Conservation (phyloP, 306 rosid species). For the Ormosia emarginata region DNA sequence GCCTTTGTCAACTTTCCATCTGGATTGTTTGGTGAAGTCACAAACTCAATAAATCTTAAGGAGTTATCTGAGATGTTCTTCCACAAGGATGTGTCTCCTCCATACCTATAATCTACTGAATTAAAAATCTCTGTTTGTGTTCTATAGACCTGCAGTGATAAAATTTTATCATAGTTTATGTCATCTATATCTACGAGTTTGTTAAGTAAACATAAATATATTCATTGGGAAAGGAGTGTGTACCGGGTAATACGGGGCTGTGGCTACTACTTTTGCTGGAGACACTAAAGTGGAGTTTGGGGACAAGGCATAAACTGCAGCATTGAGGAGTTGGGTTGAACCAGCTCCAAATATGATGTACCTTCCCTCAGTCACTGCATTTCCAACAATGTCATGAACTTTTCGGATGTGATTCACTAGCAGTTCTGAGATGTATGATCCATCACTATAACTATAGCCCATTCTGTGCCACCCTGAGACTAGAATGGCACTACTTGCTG, state of each 20-base stretch:
- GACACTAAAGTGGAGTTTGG: not conserved
- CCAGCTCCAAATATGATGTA: slow-evolving; percentile 44
- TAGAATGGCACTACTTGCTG: slow-evolving; percentile 32
- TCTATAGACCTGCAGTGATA: slow-evolving; percentile 22
- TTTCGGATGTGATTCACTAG: slow-evolving; percentile 16
- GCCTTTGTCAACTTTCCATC: slow-evolving; percentile 42
- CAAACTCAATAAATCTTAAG: slow-evolving; percentile 42
- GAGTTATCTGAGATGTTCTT: slow-evolving; percentile 7
- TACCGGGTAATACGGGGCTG: slow-evolving; percentile 12
- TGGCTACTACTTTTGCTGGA: slow-evolving; percentile 26
- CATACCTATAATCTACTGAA: slow-evolving; percentile 29
- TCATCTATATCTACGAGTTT: not conserved
- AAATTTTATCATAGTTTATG: not conserved
- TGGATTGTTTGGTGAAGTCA: slow-evolving; percentile 66
- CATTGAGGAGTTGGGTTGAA: slow-evolving; percentile 44
- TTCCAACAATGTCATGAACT: slow-evolving; percentile 34
- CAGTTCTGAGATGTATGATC: slow-evolving; percentile 25
- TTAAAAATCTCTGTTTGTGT: slow-evolving; percentile 36
- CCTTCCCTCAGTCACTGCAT: slow-evolving; percentile 41
- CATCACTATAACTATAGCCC: slow-evolving; percentile 30
- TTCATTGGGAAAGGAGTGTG: not conserved
- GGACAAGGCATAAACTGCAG: slow-evolving; percentile 45
- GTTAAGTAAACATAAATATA: not conserved
- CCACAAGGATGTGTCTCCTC: slow-evolving; percentile 41
- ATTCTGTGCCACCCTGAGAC: slow-evolving; percentile 37